A percentile compares a stretch with the other conserved stretches of the same genome.
Conservation (phyloP, 1,284 basidiomycete genomes). For the Butyriboletus appendiculatus region DNA sequence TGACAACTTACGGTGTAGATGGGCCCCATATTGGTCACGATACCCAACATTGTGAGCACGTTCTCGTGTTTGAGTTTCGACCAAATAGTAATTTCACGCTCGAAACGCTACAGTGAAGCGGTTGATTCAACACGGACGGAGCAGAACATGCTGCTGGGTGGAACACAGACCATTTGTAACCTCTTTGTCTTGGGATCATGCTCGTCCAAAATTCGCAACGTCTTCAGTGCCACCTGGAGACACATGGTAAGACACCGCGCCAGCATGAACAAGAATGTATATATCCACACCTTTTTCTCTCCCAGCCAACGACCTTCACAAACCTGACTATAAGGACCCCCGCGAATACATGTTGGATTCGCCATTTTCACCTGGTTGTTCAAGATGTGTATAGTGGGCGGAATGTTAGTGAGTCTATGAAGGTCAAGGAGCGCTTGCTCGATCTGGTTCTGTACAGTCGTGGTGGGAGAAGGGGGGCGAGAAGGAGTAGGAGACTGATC, state of each 20-base stretch:
- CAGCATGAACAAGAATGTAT: background rate
- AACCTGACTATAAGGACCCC: conserved; percentile 53
- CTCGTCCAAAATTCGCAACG: conserved; percentile 45
- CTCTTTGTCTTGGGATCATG: conserved; percentile 42
- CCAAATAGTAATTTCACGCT: conserved; percentile 55
- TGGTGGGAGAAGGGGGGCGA: conserved; percentile 24
- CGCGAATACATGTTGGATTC: conserved; percentile 39
- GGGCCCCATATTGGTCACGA: conserved; percentile 52
- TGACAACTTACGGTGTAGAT: conserved; percentile 44
- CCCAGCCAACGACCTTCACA: conserved; percentile 53
- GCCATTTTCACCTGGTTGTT: conserved; percentile 48
- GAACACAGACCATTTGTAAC: conserved; percentile 31
- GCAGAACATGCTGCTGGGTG: background rate
- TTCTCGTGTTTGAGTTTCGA: conserved; percentile 48
- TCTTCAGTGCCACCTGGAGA: conserved; percentile 55
- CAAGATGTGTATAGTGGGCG: conserved; percentile 49
- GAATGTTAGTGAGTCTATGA: conserved; percentile 49
- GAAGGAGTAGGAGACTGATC: conserved; percentile 27
- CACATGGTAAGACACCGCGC: background rate
- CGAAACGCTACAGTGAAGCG: conserved; percentile 45
- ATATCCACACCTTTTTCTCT: conserved; percentile 42
- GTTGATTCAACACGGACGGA: background rate
- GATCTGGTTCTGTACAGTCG: conserved; percentile 41
- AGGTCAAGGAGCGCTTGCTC: conserved; percentile 46
- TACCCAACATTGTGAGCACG: conserved; percentile 47